Evolutionary conservation across 164 flowering plant species (phyloP).

Genomic region (Taxillus chinensis): DNA sequence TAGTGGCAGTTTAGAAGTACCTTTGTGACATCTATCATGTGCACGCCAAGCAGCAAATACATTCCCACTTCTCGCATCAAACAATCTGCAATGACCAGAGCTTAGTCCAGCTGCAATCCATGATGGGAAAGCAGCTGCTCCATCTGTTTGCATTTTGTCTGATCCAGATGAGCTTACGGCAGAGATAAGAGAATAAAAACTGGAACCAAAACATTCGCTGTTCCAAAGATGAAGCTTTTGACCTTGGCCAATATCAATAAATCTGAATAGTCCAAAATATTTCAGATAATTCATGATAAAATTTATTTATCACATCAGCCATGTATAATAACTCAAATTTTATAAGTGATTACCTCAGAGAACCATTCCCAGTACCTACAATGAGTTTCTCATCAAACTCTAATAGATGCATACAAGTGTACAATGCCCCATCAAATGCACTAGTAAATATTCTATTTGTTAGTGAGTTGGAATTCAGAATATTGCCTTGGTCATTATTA

Average conservation of each 20-base stretch:
- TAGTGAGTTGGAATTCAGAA: slow-evolving; percentile 46
- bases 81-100: slow-evolving; percentile 71
- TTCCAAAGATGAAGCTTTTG: slow-evolving; percentile 87
- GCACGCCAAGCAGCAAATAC: slow-evolving; percentile 78
- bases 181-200: slow-evolving; percentile 77
- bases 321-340: background rate
- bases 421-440: slow-evolving; percentile 77
- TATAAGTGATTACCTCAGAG: slow-evolving; percentile 53
- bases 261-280: slow-evolving; percentile 33
- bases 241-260: slow-evolving; percentile 66
- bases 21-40: slow-evolving; percentile 91
- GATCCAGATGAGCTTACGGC: slow-evolving; percentile 76
- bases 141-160: slow-evolving; percentile 31
- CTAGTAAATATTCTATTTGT: slow-evolving; percentile 58
- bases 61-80: slow-evolving; percentile 79
- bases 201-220: slow-evolving; percentile 50
- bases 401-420: slow-evolving; percentile 78
- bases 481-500: slow-evolving; percentile 42
- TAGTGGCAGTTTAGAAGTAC: slow-evolving; percentile 23
- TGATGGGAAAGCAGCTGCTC: slow-evolving; percentile 35
- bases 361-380: slow-evolving; percentile 88
- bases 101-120: slow-evolving; percentile 85
- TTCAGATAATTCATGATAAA: slow-evolving; percentile 2
- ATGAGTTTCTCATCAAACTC: slow-evolving; percentile 50
- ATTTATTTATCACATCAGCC: background rate